These are phyloP conservation scores for Exophiala spinifera DNA, from an alignment of 2,329 filamentous ascomycete genomes.

Conservation along the genomic window DNA sequence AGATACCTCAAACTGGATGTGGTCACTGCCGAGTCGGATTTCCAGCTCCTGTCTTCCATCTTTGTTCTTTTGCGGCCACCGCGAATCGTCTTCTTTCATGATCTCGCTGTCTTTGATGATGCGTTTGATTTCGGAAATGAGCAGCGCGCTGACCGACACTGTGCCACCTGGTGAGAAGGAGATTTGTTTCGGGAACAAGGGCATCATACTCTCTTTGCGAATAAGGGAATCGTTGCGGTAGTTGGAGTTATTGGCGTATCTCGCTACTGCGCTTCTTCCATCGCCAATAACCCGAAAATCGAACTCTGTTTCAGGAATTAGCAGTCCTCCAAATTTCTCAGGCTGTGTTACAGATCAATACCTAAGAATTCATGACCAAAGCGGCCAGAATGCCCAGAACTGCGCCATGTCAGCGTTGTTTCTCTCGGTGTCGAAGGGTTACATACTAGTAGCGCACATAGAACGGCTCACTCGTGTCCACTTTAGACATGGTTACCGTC, in stretches of 20 bases:
- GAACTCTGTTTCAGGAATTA: constrained; percentile 64
- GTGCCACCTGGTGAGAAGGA: constrained; percentile 25
- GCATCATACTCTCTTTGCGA: constrained; percentile 89
- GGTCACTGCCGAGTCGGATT: constrained; percentile 87
- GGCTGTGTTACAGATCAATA: constrained; percentile 38
- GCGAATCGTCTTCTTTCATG: constrained; percentile 96
- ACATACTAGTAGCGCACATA: constrained; percentile 96
- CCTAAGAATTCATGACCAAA: constrained; percentile 98
- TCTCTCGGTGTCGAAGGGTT: constrained; percentile 24
- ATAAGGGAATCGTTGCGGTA: constrained; percentile 98
- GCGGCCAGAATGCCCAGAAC: constrained; percentile 93
- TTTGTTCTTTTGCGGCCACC: constrained; percentile 99
- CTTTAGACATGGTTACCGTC: constrained; percentile 48
- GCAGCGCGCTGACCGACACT: constrained; percentile 94
- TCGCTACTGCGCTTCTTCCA: constrained; percentile 85
- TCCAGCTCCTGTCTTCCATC: constrained; percentile 95
- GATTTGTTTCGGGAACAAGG: background rate
- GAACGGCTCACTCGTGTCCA: constrained; percentile 74
- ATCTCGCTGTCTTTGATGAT: constrained; percentile 98
- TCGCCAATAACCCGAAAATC: constrained; percentile 92
- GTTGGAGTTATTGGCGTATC: constrained; percentile 99
- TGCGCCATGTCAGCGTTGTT: constrained; percentile 49
- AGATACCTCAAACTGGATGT: constrained; percentile 74
- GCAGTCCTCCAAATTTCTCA: background rate
- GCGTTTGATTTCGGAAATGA: constrained; percentile 92